A percentile compares a stretch with the other conserved stretches of the same genome.
Evolutionary conservation across 2,329 filamentous ascomycete genomes (phyloP).

Genomic region (Trichoderma breve): DNA sequence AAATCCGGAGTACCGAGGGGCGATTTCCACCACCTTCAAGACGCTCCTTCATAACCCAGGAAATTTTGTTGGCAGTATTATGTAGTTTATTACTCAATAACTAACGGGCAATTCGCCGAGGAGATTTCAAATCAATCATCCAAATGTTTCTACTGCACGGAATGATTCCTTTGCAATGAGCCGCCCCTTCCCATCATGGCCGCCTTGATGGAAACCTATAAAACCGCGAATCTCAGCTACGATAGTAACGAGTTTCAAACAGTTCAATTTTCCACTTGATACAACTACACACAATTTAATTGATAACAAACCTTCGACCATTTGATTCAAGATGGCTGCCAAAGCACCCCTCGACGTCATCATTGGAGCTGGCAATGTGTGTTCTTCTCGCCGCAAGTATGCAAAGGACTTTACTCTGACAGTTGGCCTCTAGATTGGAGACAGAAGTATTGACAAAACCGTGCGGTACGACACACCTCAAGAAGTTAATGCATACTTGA

Average conservation of each 20-base stretch:
- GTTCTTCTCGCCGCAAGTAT: too few relatives aligned
- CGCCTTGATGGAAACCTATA: neutral
- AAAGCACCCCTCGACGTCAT: constrained; percentile 6
- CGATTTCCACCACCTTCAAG: neutral
- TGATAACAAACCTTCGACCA: too few relatives aligned
- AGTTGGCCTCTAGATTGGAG: constrained; percentile 24
- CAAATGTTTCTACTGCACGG: too few relatives aligned
- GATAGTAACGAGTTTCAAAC: neutral
- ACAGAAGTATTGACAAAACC: constrained; percentile 24
- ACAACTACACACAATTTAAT: neutral
- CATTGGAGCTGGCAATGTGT: constrained; percentile 14
- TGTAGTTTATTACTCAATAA: neutral
- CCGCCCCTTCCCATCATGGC: neutral
- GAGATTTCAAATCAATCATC: neutral
- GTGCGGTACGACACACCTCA: constrained; percentile 28
- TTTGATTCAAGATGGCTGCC: neutral
- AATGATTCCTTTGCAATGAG: neutral
- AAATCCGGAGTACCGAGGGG: neutral
- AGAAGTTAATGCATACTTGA: constrained; percentile 27
- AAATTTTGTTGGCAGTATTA: neutral
- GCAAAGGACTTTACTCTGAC: neutral
- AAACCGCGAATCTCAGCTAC: neutral
- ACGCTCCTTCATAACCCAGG: neutral
- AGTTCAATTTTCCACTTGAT: neutral
- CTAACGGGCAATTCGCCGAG: accelerated